Conservation (phyloP, 495 filamentous ascomycete species). For the Sphaerosporella brunnea region DNA sequence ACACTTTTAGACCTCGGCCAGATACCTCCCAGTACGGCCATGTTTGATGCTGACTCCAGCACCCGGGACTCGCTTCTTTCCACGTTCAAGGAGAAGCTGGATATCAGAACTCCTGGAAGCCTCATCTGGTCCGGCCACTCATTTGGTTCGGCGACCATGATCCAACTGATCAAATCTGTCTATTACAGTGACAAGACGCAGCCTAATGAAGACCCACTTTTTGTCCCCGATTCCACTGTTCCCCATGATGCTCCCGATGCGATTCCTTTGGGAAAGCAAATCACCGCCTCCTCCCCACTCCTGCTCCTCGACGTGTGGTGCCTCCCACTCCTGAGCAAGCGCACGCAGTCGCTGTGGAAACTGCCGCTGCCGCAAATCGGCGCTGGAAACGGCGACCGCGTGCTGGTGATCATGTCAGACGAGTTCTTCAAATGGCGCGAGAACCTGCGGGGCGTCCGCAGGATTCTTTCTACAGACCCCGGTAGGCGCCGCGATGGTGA, state of each 20-base stretch:
- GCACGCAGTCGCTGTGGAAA: constrained; percentile 39
- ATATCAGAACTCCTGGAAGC: constrained; percentile 50
- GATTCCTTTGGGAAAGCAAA: constrained; percentile 39
- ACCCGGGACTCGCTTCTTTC: constrained; percentile 27
- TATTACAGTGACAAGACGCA: constrained; percentile 32
- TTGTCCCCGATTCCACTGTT: constrained; percentile 22
- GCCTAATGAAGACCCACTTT: constrained; percentile 16
- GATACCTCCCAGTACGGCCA: constrained; percentile 13
- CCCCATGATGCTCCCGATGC: constrained; percentile 34
- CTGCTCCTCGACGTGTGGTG: constrained; percentile 60
- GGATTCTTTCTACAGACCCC: constrained; percentile 37
- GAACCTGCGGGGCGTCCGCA: constrained; percentile 43
- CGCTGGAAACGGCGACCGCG: constrained; percentile 12
- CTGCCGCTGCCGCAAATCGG: constrained; percentile 50
- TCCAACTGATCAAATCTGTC: constrained; percentile 55
- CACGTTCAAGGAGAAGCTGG: constrained; percentile 37
- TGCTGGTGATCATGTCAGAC: constrained; percentile 49
- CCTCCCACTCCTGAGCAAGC: constrained; percentile 41
- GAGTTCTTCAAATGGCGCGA: constrained; percentile 54
- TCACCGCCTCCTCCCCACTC: constrained; percentile 41
- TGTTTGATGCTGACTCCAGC: constrained; percentile 6
- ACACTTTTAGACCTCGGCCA: constrained; percentile 40
- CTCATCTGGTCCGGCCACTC: constrained; percentile 57
- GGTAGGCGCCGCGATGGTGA: constrained; percentile 10
- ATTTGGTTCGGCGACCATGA: constrained; percentile 52